phyloP scores from a whole-genome alignment of 805 yeast species.

The Suhomyces emberorum region DNA sequence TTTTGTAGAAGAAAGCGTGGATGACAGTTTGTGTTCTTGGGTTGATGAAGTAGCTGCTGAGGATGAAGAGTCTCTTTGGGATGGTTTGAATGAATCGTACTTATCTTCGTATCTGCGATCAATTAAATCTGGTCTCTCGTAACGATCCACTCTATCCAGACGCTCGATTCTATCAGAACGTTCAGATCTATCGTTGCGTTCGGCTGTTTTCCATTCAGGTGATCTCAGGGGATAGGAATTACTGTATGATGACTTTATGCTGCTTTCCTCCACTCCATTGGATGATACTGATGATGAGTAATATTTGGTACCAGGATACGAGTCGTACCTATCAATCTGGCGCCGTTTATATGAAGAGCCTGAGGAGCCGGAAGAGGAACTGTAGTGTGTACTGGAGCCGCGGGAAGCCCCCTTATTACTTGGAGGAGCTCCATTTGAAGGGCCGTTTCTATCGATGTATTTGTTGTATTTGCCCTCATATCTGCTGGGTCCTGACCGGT shows the following conservation, averaged over 20 bases:
- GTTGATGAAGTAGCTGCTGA: not conserved
- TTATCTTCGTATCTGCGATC: too few relatives aligned
- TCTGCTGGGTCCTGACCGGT: constrained; percentile 8
- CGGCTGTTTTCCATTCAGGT: constrained; percentile 1
- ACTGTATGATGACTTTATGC: constrained; percentile 1
- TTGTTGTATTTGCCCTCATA: constrained; percentile 13
- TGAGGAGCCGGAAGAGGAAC: constrained; percentile 4
- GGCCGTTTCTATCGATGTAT: constrained; percentile 7
- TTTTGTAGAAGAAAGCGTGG: constrained; percentile 7
- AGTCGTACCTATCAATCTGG: constrained; percentile 19
- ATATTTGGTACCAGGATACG: constrained; percentile 15
- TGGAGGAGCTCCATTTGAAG: constrained; percentile 1
- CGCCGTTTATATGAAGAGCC: constrained; percentile 12
- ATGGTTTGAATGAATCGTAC: constrained; percentile 1
- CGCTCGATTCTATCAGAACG: too few relatives aligned
- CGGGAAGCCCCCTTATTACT: not conserved
- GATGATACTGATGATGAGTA: constrained; percentile 6
- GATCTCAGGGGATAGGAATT: constrained; percentile 1
- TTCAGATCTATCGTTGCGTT: not conserved
- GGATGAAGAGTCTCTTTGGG: not conserved
- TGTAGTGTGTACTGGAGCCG: constrained; percentile 6
- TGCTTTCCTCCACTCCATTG: constrained; percentile 4
- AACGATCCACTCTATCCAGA: too few relatives aligned
- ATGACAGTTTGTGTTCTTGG: constrained; percentile 1
- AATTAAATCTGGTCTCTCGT: too few relatives aligned